Base-by-base conservation (phyloP, 2,329 filamentous ascomycete genomes). In the Dissoconium aciculare region DNA sequence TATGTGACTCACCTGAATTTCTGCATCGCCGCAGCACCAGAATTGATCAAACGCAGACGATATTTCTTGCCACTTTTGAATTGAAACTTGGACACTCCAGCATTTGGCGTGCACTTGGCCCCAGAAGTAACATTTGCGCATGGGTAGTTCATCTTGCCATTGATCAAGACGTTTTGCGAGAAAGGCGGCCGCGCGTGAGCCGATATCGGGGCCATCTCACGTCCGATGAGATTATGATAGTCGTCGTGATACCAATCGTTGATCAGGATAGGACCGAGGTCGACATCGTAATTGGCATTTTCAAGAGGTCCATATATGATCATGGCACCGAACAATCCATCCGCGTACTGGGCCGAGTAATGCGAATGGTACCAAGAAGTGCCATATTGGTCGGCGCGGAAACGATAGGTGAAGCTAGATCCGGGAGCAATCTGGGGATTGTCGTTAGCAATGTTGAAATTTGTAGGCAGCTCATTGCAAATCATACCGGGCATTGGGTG, bases 191-290 rank as follows among this genome's bases (percentile, higher is more conserved):
- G 33, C 3, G 39, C 27, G 3, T 30, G 29, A 11, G 36, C 39
- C 10, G 34, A 28, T 6, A 35, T 39, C 5, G 46, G 45, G 8
- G 44, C 39, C 47, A 54, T 51, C 23, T 46, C 42, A 27, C 49
- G 40, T 33, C 52, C 43, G 8, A 54, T 40, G 9, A 53, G 31
- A 17, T 36, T 29, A 30, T 39, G 48, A 31, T 51, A 53, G 27
- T 49, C 47, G 19, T 41, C 39, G 38, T 61, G 59, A 30, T 47
- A 52, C 59, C 59, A 63, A 34, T 63, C 60, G 5, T 52, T 53
- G 5, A 63, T 38, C 15, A 60, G 44, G 5, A 62, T 43, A 27
- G 56, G 55, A 0, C 58, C 60, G 11, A 59, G 39, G 39, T 63
- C 60, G n/a, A 50, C 47, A 21, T 63, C 60, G 35, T 60, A 63